Evolutionary conservation across 1,139 yeast species (phyloP).

Genomic region (Taphrina sp.): DNA sequence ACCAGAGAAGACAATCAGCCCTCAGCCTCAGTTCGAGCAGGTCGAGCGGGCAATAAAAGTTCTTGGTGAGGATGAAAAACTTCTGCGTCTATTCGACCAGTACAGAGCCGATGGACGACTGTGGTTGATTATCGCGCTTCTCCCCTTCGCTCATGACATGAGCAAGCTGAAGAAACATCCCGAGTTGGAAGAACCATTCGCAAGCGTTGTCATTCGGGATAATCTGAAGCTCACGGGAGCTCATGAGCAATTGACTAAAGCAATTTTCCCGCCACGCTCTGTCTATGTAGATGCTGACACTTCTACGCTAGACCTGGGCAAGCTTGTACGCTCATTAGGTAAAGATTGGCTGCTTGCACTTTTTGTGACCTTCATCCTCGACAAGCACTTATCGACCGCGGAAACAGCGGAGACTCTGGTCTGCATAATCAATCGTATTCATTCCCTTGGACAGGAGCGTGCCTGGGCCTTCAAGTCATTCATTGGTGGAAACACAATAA

Average conservation of each 20-base stretch:
- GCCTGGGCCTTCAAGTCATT: constrained; percentile 11
- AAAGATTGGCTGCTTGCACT: constrained; percentile 24
- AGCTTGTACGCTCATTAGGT: constrained; percentile 4
- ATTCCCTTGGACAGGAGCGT: not conserved
- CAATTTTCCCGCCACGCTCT: constrained; percentile 14
- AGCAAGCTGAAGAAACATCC: constrained; percentile 11
- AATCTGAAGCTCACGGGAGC: constrained; percentile 21
- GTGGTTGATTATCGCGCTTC: constrained; percentile 11
- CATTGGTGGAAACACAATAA: constrained; percentile 26
- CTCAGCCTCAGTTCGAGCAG: not conserved
- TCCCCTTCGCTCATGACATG: constrained; percentile 12
- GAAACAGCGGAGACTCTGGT: constrained; percentile 3
- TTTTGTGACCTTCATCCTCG: constrained; percentile 1
- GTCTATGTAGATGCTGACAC: not conserved
- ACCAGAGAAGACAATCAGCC: not conserved
- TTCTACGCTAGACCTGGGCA: constrained; percentile 6
- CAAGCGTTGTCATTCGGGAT: constrained; percentile 22
- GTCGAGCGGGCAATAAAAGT: constrained; percentile 10
- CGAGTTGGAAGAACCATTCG: constrained; percentile 15
- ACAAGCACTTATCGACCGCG: not conserved
- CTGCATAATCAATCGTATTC: constrained; percentile 6
- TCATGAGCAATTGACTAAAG: constrained; percentile 6
- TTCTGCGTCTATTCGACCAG: constrained; percentile 3
- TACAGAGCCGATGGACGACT: constrained; percentile 14
- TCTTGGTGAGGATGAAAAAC: not conserved